phyloP scores from a whole-genome alignment of 2,329 filamentous ascomycete species.

The Penicillium sp. region DNA sequence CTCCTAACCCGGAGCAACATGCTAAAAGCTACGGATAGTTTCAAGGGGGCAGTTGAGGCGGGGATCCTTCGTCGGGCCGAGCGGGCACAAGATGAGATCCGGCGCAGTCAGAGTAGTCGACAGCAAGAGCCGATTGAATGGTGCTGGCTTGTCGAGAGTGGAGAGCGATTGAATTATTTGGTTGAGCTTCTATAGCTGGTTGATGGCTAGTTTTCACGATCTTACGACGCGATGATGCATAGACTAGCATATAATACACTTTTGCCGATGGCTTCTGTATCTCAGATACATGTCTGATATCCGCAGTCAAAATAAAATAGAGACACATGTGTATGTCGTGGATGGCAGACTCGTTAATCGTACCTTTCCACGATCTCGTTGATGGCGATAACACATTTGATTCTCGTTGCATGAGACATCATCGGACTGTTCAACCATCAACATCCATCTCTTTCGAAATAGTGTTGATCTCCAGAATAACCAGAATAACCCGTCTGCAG shows the following conservation, averaged over 20 bases:
- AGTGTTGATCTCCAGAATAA: too few relatives aligned
- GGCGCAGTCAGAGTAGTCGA: slow-evolving; percentile 40
- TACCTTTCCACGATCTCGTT: too few relatives aligned
- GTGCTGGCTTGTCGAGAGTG: slow-evolving; percentile 40
- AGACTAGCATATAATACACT: background rate
- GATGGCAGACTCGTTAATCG: too few relatives aligned
- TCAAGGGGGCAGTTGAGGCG: slow-evolving; percentile 46
- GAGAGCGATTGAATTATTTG: slow-evolving; percentile 35
- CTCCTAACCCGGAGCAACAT: slow-evolving; percentile 41
- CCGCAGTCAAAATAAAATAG: too few relatives aligned
- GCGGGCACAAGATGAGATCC: slow-evolving; percentile 43
- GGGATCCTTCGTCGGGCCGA: slow-evolving; percentile 50
- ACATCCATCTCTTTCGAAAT: too few relatives aligned
- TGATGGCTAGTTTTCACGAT: slow-evolving; percentile 7
- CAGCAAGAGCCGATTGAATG: slow-evolving; percentile 34
- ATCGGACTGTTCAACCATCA: too few relatives aligned
- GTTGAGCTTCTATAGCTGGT: slow-evolving; percentile 30
- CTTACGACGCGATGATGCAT: slow-evolving; percentile 7
- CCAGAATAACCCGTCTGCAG: too few relatives aligned
- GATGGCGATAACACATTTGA: too few relatives aligned
- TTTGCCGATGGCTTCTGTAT: too few relatives aligned
- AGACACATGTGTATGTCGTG: too few relatives aligned
- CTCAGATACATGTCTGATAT: too few relatives aligned
- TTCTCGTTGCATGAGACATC: too few relatives aligned
- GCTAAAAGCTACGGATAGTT: slow-evolving; percentile 28